A percentile compares a stretch with the other conserved stretches of the same genome.
These are phyloP conservation scores for Saccharomyces hybrid DNA, from an alignment of 1,139 yeast species.

Conservation along the genomic window DNA sequence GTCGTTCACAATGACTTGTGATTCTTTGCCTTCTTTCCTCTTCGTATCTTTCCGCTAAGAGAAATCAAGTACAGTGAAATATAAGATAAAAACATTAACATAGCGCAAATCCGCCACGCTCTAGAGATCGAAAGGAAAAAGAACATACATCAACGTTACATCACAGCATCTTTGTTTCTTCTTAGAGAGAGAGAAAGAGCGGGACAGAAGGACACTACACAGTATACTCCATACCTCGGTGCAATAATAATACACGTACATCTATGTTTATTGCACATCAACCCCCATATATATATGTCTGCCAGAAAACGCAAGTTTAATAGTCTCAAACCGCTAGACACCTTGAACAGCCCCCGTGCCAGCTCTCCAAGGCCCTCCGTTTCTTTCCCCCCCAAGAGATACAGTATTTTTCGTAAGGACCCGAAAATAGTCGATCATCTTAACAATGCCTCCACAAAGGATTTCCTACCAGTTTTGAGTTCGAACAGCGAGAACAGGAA, in stretches of 20 bases:
- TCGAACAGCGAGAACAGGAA: background rate
- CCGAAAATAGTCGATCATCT: slow-evolving; percentile 9
- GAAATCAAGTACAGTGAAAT: background rate
- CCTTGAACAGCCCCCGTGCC: background rate
- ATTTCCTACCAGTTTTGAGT: slow-evolving; percentile 6
- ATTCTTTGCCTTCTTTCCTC: background rate
- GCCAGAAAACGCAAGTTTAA: slow-evolving; percentile 1
- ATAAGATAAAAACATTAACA: no score
- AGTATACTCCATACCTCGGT: background rate
- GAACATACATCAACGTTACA: background rate
- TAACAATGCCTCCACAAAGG: slow-evolving; percentile 7
- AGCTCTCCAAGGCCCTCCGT: background rate
- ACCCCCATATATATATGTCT: background rate
- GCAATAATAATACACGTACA: background rate
- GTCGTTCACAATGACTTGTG: background rate
- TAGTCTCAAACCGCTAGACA: background rate
- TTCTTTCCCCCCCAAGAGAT: slow-evolving; percentile 7
- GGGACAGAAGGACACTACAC: slow-evolving; percentile 1
- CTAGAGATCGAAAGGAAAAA: background rate
- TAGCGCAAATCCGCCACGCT: no score
- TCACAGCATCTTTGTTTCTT: background rate
- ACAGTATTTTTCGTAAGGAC: slow-evolving; percentile 8
- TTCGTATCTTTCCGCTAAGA: background rate
- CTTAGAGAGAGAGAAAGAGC: background rate
- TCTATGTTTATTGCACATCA: background rate